Evolutionary conservation across 1,284 basidiomycete genomes (phyloP).

Genomic region (Vanrija pseudolonga): DNA sequence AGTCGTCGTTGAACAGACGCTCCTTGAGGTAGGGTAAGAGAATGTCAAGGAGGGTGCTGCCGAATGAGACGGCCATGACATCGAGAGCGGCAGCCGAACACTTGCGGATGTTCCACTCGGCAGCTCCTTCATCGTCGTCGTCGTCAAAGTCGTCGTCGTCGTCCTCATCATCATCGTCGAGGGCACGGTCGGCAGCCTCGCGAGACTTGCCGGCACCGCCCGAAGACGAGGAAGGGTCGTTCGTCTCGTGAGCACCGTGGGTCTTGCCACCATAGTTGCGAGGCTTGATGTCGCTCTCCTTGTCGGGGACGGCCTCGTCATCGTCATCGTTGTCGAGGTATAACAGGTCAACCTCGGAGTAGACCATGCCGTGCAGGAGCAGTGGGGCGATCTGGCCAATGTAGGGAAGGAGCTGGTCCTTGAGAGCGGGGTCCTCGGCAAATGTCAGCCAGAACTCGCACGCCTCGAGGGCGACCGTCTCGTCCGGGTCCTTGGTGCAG

Average conservation of each 20-base stretch:
- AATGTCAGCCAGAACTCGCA: constrained; percentile 99
- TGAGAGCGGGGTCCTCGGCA: constrained; percentile 86
- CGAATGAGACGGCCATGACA: constrained; percentile 91
- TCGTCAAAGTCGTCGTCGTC: constrained; percentile 84
- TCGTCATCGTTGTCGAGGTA: constrained; percentile 92
- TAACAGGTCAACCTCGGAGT: constrained; percentile 92
- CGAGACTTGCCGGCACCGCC: constrained; percentile 28
- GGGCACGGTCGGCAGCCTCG: constrained; percentile 46
- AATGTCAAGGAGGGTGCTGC: constrained; percentile 78
- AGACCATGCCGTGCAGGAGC: constrained; percentile 93
- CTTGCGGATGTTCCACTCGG: constrained; percentile 98
- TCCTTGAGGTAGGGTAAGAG: constrained; percentile 86
- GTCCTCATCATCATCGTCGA: constrained; percentile 73
- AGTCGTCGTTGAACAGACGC: constrained; percentile 88
- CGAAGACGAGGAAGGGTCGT: constrained; percentile 30
- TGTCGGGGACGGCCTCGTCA: constrained; percentile 79
- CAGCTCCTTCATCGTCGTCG: constrained; percentile 93
- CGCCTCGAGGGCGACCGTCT: constrained; percentile 90
- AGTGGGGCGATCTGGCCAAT: constrained; percentile 86
- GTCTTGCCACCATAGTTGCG: constrained; percentile 77
- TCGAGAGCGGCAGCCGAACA: constrained; percentile 97
- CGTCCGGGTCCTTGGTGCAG: constrained; percentile 94
- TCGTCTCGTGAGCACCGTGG: constrained; percentile 70
- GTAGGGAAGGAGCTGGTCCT: constrained; percentile 77
- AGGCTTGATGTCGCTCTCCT: constrained; percentile 92